These are phyloP conservation scores for Geranomyces variabilis DNA, from an alignment of 192 early-diverging fungal genomes.

Conservation along the genomic window DNA sequence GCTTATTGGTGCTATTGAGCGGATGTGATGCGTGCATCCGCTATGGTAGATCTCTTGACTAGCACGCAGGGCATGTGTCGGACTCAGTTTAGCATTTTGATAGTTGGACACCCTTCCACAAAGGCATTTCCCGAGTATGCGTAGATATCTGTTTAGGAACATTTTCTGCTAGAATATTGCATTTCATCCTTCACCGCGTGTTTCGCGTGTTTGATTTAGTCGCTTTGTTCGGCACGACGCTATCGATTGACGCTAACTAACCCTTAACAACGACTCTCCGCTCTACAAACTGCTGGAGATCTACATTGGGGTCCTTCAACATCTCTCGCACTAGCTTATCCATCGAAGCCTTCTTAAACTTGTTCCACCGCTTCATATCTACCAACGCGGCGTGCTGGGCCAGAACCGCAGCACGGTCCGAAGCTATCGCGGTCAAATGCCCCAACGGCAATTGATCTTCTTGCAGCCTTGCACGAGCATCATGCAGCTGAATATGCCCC, in stretches of 20 bases:
- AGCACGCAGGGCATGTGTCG: too few relatives aligned
- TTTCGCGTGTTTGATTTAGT: too few relatives aligned
- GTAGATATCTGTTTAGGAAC: too few relatives aligned
- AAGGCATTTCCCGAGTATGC: too few relatives aligned
- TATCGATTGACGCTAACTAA: not conserved
- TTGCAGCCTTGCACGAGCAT: conserved; percentile 2
- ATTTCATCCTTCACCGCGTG: too few relatives aligned
- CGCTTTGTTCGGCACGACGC: too few relatives aligned
- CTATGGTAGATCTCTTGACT: too few relatives aligned
- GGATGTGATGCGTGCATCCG: not conserved
- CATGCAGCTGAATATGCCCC: conserved; percentile 2
- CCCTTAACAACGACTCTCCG: not conserved
- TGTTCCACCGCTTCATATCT: not conserved
- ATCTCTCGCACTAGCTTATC: conserved; percentile 15
- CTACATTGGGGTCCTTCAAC: not conserved
- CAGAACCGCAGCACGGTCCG: not conserved
- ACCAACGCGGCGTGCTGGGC: not conserved
- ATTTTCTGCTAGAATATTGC: too few relatives aligned
- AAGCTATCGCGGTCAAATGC: not conserved
- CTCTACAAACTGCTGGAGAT: not conserved
- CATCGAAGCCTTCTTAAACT: not conserved
- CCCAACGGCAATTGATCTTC: not conserved
- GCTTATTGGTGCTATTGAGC: conserved; percentile 75
- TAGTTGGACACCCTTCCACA: too few relatives aligned
- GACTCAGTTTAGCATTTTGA: too few relatives aligned